Evolutionary conservation across 2,329 filamentous ascomycete species (phyloP).

Genomic region (Microcera coccophila): DNA sequence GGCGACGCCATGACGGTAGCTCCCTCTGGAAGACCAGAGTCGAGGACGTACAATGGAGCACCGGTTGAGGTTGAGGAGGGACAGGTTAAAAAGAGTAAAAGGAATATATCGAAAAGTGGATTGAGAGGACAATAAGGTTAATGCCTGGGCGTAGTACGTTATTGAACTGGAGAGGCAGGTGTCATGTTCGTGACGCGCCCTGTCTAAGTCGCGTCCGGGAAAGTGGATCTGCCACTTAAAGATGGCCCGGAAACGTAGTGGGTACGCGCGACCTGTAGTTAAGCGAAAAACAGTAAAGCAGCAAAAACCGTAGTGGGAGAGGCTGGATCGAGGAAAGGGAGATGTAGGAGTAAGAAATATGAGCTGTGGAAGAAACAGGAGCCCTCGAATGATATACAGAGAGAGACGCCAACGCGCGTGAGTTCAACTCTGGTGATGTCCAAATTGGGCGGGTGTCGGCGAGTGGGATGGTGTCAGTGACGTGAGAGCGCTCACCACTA

Average conservation of each 20-base stretch:
- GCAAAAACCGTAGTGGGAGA: not conserved
- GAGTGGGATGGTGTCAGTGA: slow-evolving; percentile 10
- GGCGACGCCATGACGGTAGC: slow-evolving; percentile 38
- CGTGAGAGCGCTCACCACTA: slow-evolving; percentile 5
- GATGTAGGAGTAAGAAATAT: not conserved
- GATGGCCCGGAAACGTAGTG: slow-evolving; percentile 3
- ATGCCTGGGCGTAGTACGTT: slow-evolving; percentile 16
- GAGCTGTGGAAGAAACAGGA: not conserved
- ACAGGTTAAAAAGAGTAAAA: slow-evolving; percentile 1
- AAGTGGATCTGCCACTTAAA: slow-evolving; percentile 27
- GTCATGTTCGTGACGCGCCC: slow-evolving; percentile 40
- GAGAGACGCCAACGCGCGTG: not conserved
- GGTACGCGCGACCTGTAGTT: not conserved
- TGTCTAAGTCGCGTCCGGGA: slow-evolving; percentile 31
- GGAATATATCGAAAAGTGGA: slow-evolving; percentile 5
- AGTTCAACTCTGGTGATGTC: slow-evolving; percentile 1
- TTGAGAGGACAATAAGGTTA: slow-evolving; percentile 3
- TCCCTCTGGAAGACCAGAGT: slow-evolving; percentile 22
- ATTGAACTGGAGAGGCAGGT: slow-evolving; percentile 36
- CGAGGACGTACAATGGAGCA: slow-evolving; percentile 1
- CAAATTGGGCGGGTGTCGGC: slow-evolving; percentile 4
- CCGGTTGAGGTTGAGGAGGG: slow-evolving; percentile 4
- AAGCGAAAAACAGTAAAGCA: not conserved
- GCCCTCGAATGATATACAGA: slow-evolving; percentile 1
- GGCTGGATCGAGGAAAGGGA: not conserved